Evolutionary conservation across 1,284 basidiomycete genomes (phyloP), one percentile per base, ranked within the genome.

Genomic region (Sanghuangporus sanghuang): DNA sequence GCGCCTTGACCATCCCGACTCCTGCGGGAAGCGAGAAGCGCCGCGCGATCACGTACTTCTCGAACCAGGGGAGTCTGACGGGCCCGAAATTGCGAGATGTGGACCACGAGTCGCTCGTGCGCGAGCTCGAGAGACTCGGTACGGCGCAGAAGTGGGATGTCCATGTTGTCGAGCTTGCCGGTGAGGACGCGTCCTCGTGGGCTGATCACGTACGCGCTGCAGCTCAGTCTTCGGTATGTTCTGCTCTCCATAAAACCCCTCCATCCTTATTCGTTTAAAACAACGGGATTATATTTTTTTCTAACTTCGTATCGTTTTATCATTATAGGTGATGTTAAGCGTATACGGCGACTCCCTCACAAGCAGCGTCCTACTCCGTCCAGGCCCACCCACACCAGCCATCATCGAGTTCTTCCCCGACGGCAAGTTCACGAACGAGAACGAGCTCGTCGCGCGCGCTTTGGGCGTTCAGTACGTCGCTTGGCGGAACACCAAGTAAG

Each of bases 381-480:
- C 72, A 11, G 59, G n/a, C 6, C 61, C 11, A 7, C 57, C 60
- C 32, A 32, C 56, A 36, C 46, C 65, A 1, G 48, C 65, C 3
- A 32, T 46, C 2, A 85, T 95, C 77, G 93, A 96, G 75, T 82
- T 95, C 72, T 95, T 93, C 77, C 88, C 86, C 16, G 75, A 83
- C 36, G 81, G 82, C 3, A 81, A 81, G n/a, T 95, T 92, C 72
- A 79, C 83, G n/a, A 81, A 81, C 56, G 90, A 93, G 70, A 83
- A 85, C 68, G 84, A 89, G 71, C 71, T 81, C 54, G 78, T 86
- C n/a, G 78, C 85, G 8, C 77, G 79, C 23, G 84, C 87, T 0
- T 74, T 93, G 42, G 86, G 85, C 2, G 82, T 92, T 66, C 79
- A 82, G 52, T 95, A 93, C 70, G 77, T 89, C 46, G 89, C 90